Base-by-base conservation (phyloP, 2,329 filamentous ascomycete genomes). In the Xylaria sp. region DNA sequence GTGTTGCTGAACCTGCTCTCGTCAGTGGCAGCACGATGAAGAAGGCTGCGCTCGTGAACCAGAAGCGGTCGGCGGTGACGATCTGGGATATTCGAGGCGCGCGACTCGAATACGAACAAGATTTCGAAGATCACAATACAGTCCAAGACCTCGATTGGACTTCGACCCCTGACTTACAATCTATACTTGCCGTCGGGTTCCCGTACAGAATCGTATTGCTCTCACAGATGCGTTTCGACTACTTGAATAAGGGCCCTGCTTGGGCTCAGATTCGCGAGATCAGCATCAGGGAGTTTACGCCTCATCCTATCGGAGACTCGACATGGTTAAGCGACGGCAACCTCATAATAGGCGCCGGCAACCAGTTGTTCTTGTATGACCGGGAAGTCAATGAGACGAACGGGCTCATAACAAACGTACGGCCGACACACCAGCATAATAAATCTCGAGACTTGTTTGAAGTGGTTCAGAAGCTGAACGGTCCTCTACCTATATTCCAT, bases 91-190 rank as follows among this genome's bases (percentile, higher is more conserved):
- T 91, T 9, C 85, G 88, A 63, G 90, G 88, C 58, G 87, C 87
- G 1, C 87, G 91, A 63, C 80, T 96, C 4, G 92, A 97, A 72
- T 92, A 90, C 69, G 83, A 90, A 62, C 84, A 93, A 67, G 81
- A 85, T 35, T 94, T 92, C 64, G 82, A 88, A 64, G 80, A 81
- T 10, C 82, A 88, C 61, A 89, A 94, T 67, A 83, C 81, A 4
- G 91, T 97, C 47, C 86, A 88, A 63, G 92, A 96, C 72, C 82
- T 97, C 10, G 92, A 96, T 72, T 97, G 93, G 93, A 93, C 92
- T 0, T 93, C 90, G 2, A 96, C 92, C 0, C 91, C 91, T 0
- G 91, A 96, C 71, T 86, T 86, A 53, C 91, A 96, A 69, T 93
- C 90, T 1, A 92, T 97, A 58, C 79, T 97, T 18, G 91, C 92